Percentiles rank a stretch among this genome's conserved stretches.
phyloP scores from a whole-genome alignment of 306 rosid genomes.

The Prunus mira region DNA sequence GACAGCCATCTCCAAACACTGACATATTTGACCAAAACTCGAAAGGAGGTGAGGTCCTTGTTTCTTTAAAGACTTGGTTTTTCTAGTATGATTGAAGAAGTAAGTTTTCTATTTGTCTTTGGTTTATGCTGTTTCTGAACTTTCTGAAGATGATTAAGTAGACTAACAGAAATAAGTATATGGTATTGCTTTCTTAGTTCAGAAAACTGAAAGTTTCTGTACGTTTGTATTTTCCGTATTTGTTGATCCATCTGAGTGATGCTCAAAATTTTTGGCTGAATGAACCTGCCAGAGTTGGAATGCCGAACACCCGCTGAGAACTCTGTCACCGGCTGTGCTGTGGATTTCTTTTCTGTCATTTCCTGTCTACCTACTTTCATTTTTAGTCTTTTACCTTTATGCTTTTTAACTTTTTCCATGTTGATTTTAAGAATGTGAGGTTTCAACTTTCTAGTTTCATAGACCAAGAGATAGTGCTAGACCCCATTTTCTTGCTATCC shows the following conservation, averaged over 20 bases:
- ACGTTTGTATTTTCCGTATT: slow-evolving; percentile 13
- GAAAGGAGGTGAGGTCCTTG: slow-evolving; percentile 25
- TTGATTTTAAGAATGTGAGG: slow-evolving; percentile 10
- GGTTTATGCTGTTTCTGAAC: background rate
- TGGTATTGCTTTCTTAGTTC: slow-evolving; percentile 13
- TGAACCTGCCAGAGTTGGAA: background rate
- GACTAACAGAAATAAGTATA: slow-evolving; percentile 4
- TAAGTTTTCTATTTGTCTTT: slow-evolving; percentile 5
- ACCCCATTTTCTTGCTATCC: slow-evolving; percentile 25
- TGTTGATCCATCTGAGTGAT: slow-evolving; percentile 26
- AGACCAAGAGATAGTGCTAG: slow-evolving; percentile 9
- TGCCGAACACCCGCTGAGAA: background rate
- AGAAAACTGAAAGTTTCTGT: slow-evolving; percentile 9
- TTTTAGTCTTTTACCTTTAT: background rate
- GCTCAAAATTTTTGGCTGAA: background rate
- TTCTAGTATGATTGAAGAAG: slow-evolving; percentile 5
- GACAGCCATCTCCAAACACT: slow-evolving; percentile 13
- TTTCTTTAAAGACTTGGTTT: slow-evolving; percentile 8
- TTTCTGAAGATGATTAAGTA: background rate
- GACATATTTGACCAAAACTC: slow-evolving; percentile 13
- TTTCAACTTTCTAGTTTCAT: slow-evolving; percentile 12
- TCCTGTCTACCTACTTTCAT: background rate
- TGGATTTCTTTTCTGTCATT: slow-evolving; percentile 1
- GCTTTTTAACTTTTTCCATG: background rate
- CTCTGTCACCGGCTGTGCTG: background rate